Evolutionary conservation across 495 filamentous ascomycete species (phyloP), one percentile per base, ranked within the genome.

Genomic region (Aspergillus indologenus): DNA sequence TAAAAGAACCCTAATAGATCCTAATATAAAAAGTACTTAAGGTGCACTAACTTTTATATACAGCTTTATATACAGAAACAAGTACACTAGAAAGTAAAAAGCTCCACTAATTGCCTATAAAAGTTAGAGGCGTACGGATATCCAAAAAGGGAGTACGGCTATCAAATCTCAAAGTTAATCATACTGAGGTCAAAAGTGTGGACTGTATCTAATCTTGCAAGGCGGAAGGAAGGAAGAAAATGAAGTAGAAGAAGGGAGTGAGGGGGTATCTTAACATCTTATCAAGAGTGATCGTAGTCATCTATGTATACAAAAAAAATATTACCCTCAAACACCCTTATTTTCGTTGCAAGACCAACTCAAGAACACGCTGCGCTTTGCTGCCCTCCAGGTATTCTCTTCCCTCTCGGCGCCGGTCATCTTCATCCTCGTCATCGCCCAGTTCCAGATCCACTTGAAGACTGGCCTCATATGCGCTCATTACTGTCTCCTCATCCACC

Each of bases 401-500:
- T 23, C 73, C 76, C 61, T 80, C 78, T 19, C 71, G 66, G 24
- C 62, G 65, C 22, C 65, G 65, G 23, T 78, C 76, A 26, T 78
- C 76, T 47, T 66, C 71, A 23, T 79, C 68, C 8, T 74, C 74
- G 42, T 76, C 74, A 55, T 74, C 81, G 2, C 81, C 83, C 8
- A 79, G 69, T 45, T 86, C 79, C 45, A 87, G 68, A 54, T 89
- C 87, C 66, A 88, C 80, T 75, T 92, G 86, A 14, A 92, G 71
- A 19, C 85, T 86, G 57, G 86, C 89, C 40, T 90, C 85, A 69
- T 98, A 98, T 4, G 87, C 90, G 55, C 75, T 83, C 65, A 84
- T 87, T 15, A 98, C 87, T 71, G 90, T 91, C 23, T 95, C 92
- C 75, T 98, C 93, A 68, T 98, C 95, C 34, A 98, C 92, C 24